These are phyloP conservation scores for Flaveria linearis DNA, from an alignment of 129 eudicot genomes.

Conservation along the genomic window DNA sequence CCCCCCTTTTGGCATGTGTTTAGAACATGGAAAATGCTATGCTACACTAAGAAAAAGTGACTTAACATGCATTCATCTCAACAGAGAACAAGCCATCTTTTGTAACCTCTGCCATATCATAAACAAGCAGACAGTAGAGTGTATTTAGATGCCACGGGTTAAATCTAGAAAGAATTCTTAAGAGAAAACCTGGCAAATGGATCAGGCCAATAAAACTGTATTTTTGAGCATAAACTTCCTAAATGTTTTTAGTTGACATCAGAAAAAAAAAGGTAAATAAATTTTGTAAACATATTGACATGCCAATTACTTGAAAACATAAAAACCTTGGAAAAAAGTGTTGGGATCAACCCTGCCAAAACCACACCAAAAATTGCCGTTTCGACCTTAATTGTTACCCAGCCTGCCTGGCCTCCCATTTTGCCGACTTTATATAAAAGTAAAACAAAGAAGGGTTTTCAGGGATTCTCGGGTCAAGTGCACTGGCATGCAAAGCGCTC, in stretches of 20 bases:
- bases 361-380: background rate
- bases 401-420: background rate
- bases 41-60: background rate
- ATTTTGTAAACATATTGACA: background rate
- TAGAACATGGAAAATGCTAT: background rate
- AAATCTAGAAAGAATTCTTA: background rate
- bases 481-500: too few species aligned
- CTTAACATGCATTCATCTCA: conserved; percentile 99
- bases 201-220: background rate
- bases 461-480: too few species aligned
- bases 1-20: background rate
- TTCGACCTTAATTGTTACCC: background rate
- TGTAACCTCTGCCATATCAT: conserved; percentile 62
- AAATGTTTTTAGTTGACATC: background rate
- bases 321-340: background rate
- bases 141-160: background rate
- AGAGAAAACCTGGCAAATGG: background rate
- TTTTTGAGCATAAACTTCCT: background rate
- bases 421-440: background rate
- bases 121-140: background rate
- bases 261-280: background rate
- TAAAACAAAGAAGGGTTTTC: background rate
- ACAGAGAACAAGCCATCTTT: conserved; percentile 98
- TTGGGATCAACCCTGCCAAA: background rate
- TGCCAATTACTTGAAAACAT: background rate